These are phyloP conservation scores for Aspergillus taichungensis DNA, from an alignment of 495 filamentous ascomycete species.

Conservation along the genomic window DNA sequence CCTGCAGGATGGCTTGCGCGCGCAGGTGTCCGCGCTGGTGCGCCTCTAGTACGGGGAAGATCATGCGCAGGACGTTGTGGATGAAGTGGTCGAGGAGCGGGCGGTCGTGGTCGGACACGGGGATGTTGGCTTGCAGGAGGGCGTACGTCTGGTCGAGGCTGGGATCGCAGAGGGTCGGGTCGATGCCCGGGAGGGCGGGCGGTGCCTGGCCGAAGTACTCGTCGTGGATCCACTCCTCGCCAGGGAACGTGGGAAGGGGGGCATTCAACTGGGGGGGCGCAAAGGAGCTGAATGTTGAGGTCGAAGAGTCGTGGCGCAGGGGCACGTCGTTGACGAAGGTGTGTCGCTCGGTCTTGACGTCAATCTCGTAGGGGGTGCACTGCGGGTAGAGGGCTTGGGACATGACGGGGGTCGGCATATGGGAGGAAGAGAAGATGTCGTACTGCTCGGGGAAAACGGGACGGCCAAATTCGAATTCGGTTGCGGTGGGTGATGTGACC, in stretches of 20 bases:
- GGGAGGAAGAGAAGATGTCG: constrained; percentile 47
- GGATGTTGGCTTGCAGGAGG: constrained; percentile 60
- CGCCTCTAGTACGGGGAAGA: constrained; percentile 84
- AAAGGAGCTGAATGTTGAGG: constrained; percentile 81
- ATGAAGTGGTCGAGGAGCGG: constrained; percentile 88
- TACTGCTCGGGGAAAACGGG: constrained; percentile 47
- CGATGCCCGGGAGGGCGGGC: constrained; percentile 35
- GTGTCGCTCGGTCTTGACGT: constrained; percentile 91
- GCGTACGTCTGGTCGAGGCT: constrained; percentile 14
- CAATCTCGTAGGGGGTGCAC: constrained; percentile 75
- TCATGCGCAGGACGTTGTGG: constrained; percentile 72
- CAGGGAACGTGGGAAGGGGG: constrained; percentile 55
- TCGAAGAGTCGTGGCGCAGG: constrained; percentile 69
- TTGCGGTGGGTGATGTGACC: constrained; percentile 53
- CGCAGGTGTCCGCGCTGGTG: constrained; percentile 74
- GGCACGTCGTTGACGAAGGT: constrained; percentile 90
- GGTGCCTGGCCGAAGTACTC: constrained; percentile 48
- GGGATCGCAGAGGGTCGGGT: constrained; percentile 27
- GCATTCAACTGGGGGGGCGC: constrained; percentile 63
- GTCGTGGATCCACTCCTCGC: constrained; percentile 69
- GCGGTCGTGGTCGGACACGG: constrained; percentile 83
- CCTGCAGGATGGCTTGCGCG: constrained; percentile 71
- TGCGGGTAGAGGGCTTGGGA: constrained; percentile 30
- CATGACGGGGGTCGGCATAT: constrained; percentile 33
- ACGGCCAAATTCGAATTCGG: constrained; percentile 68